Evolutionary conservation across 495 filamentous ascomycete genomes (phyloP).

Genomic region (Geopyxis carbonaria): DNA sequence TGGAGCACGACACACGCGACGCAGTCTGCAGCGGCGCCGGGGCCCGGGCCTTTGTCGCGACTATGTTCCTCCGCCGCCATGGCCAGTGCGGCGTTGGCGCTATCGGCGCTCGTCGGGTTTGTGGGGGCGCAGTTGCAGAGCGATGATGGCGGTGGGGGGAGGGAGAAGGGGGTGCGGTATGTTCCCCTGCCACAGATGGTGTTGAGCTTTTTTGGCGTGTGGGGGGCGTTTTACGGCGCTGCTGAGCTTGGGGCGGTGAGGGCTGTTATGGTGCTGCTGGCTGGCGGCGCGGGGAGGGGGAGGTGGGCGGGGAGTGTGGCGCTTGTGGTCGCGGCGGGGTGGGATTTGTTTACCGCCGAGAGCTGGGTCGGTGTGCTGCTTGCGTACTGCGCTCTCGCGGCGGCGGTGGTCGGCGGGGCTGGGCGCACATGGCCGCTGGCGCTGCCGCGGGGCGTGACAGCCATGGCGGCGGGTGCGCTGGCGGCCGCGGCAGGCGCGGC

Average conservation of each 20-base stretch:
- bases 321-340: conserved; percentile 7
- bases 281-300: conserved; percentile 14
- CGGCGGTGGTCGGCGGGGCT: not conserved
- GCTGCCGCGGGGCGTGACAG: conserved; percentile 1
- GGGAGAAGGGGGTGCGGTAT: conserved; percentile 5
- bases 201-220: conserved; percentile 13
- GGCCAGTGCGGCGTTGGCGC: conserved; percentile 14
- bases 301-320: conserved; percentile 10
- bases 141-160: conserved; percentile 1
- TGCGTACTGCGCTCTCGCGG: not conserved
- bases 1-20: not conserved
- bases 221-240: conserved; percentile 15
- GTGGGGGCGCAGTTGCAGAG: conserved; percentile 6
- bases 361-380: conserved; percentile 7
- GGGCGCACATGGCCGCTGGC: not conserved
- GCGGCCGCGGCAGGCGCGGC: conserved; percentile 9
- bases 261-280: conserved; percentile 13
- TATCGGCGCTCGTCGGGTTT: conserved; percentile 6
- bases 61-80: conserved; percentile 12
- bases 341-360: conserved; percentile 16
- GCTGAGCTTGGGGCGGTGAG: conserved; percentile 21
- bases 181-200: conserved; percentile 11
- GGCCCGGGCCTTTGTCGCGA: not conserved
- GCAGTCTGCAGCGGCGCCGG: not conserved
- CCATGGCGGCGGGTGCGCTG: conserved; percentile 1